phyloP scores from a whole-genome alignment of 2,329 filamentous ascomycete species.

The Pestalotiopsis sp. region DNA sequence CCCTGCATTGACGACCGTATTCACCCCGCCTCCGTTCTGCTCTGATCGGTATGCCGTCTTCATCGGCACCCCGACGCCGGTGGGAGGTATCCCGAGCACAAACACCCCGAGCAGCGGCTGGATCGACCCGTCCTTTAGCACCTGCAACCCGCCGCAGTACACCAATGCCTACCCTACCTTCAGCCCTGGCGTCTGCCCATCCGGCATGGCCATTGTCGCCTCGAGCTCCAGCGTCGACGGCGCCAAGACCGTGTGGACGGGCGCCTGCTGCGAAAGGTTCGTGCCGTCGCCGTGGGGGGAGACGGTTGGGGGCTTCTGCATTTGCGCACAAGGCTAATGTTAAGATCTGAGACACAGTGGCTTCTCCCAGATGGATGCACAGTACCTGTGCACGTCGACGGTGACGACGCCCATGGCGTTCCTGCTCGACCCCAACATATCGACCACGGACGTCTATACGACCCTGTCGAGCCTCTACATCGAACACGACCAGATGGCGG shows the following conservation, averaged over 20 bases:
- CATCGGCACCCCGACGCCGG: conserved; percentile 22
- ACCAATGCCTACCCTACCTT: conserved; percentile 26
- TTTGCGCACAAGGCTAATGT: not conserved
- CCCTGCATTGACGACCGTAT: conserved; percentile 28
- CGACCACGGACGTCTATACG: conserved; percentile 31
- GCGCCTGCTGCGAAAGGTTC: conserved; percentile 32
- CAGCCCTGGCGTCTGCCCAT: conserved; percentile 32
- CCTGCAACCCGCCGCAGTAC: conserved; percentile 30
- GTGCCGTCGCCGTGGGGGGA: not conserved
- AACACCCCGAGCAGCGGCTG: conserved; percentile 31
- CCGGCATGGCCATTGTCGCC: conserved; percentile 27
- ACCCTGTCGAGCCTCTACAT: conserved; percentile 28
- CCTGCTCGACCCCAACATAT: conserved; percentile 30
- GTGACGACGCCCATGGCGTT: conserved; percentile 30
- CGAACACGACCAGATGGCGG: conserved; percentile 30
- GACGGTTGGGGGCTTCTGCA: not conserved
- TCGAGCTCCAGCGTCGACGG: conserved; percentile 17
- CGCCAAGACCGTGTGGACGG: conserved; percentile 26
- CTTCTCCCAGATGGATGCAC: conserved; percentile 23
- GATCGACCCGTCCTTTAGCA: conserved; percentile 31
- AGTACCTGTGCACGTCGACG: conserved; percentile 28
- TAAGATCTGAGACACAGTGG: conserved; percentile 20
- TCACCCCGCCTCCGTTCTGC: conserved; percentile 27
- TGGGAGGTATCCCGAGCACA: conserved; percentile 22
- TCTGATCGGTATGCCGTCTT: conserved; percentile 29